Base-by-base conservation (phyloP, 163 green algal species). In the Scenedesmus sp. region DNA sequence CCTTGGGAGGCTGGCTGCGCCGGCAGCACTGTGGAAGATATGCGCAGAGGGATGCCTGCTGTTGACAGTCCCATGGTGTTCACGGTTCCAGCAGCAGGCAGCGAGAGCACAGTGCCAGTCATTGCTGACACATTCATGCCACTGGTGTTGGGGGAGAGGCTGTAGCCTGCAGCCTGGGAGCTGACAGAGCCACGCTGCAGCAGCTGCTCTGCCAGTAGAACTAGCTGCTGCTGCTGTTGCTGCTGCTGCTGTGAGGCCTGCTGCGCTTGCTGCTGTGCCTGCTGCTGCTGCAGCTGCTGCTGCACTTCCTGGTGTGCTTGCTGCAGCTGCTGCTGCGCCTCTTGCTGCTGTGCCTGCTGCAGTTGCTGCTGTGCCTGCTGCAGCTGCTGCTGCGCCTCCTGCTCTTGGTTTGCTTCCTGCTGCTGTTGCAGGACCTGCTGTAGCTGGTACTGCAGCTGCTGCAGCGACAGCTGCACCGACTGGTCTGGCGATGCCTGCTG, bases 381-480 rank as follows among this genome's bases (percentile, higher is more conserved):
- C 66, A 34, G 66, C 66, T 76, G 66, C 13, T 73, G 64, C 64
- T 23, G 10, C 64, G 66, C 16, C 66, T 34, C 3, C 66, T 76
- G 66, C 66, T 34, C 16, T 18, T 76, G 66, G 12, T 15, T 20
- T 76, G 66, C 66, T 76, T 87, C 46, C 23, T 73, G 55, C 82
- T 88, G 82, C 82, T 88, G 82, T 55, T 76, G 56, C 82, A 76
- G 59, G 16, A 62, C 81, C 34, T 86, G 81, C 46, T 86, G 82
- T 26, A 88, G 56, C 82, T 88, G 82, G 3, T 76, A 59, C 82
- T 56, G 82, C 82, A 52, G 82, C 5, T 55, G 57, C 52, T 13
- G 82, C 20, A 57, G 13, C 10, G 26, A 20, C 82, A 88, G 56
- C 82, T 88, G 82, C 82, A 54, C n/a, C 52, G 82, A 15, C 52